Base-by-base conservation (phyloP, 73 alveolate genomes). In the Symbiodinium natans region DNA sequence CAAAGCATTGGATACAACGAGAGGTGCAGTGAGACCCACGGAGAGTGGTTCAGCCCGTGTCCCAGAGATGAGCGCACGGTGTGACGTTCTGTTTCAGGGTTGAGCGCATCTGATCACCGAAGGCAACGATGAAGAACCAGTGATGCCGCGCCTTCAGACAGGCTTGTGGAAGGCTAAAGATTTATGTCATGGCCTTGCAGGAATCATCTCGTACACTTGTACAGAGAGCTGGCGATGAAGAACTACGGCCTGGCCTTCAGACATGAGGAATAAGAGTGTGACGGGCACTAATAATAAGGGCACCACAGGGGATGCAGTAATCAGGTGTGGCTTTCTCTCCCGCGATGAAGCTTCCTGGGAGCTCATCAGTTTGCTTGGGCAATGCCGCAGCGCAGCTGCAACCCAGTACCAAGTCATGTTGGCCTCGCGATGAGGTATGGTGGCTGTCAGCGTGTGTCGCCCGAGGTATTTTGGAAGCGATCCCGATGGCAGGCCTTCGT, bases 281-380 rank as follows among this genome's bases (percentile, higher is more conserved):
- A 46, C 6, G 59, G 13, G 59, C 6, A 9, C 59, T 46, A 13
- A 6, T 13, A 46, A 9, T 46, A 13, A 9, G 6, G 13, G 13
- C 13, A 46, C 59, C 59, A 46, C 13, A 46, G 6, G 6, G 59
- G 6, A 13, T 46, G 6, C 59, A 46, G 59, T 46, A 6, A 9
- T 46, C 71, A 89, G 95, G 95, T 63, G 95, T 89, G 38, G 95
- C 82, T 15, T 89, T 89, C 46, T 36, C 82, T 43, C 95, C 95
- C n/a, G 48, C 86, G 42, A 29, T 89, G 86, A 25, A 11, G 5
- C 71, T 56, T 56, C 95, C 95, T 7, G 85, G 74, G 17, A 41
- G 86, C 31, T n/a, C 34, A 5, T 23, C 41, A 23, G 75, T 68
- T 63, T 63, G 54, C 39, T 89, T 63, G 36, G 95, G 95, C 68